These are phyloP conservation scores for Ilyonectria sp. DNA, from an alignment of 2,329 filamentous ascomycete species.

Conservation along the genomic window DNA sequence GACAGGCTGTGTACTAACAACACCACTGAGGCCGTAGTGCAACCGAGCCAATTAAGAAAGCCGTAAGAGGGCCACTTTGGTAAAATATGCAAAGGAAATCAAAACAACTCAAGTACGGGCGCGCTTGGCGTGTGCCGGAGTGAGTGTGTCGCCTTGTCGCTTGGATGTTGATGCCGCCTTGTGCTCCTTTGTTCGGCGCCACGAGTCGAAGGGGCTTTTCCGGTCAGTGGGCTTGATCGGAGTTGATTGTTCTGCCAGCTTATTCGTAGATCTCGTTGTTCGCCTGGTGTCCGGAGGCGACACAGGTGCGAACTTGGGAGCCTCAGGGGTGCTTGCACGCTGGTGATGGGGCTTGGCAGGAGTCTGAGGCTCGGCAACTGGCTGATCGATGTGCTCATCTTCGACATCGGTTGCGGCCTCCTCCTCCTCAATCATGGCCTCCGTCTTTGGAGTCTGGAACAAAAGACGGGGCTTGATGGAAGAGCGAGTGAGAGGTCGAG, in stretches of 20 bases:
- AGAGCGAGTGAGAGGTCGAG: slow-evolving; percentile 73
- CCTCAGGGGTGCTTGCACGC: slow-evolving; percentile 64
- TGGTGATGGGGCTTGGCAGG: slow-evolving; percentile 54
- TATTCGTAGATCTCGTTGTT: slow-evolving; percentile 70
- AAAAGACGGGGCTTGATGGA: slow-evolving; percentile 80
- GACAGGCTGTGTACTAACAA: slow-evolving; percentile 4
- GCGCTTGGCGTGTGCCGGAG: slow-evolving; percentile 53
- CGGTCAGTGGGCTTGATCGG: slow-evolving; percentile 58
- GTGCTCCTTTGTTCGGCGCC: slow-evolving; percentile 75
- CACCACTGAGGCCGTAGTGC: slow-evolving; percentile 3
- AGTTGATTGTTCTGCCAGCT: slow-evolving; percentile 60
- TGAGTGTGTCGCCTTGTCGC: slow-evolving; percentile 55
- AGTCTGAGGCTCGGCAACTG: slow-evolving; percentile 51
- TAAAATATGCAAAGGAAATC: slow-evolving; percentile 12
- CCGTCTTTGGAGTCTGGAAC: slow-evolving; percentile 70
- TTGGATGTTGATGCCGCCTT: slow-evolving; percentile 64
- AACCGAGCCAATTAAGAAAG: slow-evolving; percentile 32
- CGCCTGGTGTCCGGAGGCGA: slow-evolving; percentile 76
- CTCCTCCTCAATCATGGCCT: slow-evolving; percentile 67
- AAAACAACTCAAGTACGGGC: slow-evolving; percentile 50
- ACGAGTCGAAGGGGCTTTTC: slow-evolving; percentile 76
- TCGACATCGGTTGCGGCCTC: slow-evolving; percentile 74
- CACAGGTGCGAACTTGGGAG: slow-evolving; percentile 69
- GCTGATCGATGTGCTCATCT: slow-evolving; percentile 54
- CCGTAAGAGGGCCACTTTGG: slow-evolving; percentile 18